A percentile compares a stretch with the other conserved stretches of the same genome.
These are phyloP conservation scores for Tetrahymena malaccensis DNA, from an alignment of 73 alveolate species.

Conservation along the genomic window DNA sequence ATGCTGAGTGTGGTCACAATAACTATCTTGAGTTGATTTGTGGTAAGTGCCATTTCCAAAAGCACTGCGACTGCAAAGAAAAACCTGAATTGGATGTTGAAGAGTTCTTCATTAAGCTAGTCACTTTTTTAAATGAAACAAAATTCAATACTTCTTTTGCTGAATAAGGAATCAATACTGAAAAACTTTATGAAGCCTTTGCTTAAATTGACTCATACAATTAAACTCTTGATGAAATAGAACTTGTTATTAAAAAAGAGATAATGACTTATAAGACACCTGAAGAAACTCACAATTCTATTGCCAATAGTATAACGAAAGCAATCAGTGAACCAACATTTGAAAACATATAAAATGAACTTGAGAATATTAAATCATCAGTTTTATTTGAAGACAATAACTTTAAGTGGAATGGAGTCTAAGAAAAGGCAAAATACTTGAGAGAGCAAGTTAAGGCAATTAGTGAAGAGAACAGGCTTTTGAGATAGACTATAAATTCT, in stretches of 20 bases:
- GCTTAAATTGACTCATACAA: neutral
- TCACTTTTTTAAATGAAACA: neutral
- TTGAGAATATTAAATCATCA: neutral
- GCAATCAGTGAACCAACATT: neutral
- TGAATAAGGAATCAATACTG: neutral
- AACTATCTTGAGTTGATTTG: neutral
- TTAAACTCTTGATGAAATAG: neutral
- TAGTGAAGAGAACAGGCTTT: neutral
- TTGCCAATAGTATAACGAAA: neutral
- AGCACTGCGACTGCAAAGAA: neutral
- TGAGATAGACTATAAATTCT: neutral
- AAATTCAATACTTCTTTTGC: neutral
- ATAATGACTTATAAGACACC: neutral
- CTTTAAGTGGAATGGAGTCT: neutral
- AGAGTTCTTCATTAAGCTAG: neutral
- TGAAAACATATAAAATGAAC: neutral
- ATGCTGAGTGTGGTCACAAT: neutral
- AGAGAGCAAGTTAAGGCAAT: neutral
- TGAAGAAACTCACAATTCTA: neutral
- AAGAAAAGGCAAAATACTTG: neutral
- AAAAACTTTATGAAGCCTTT: neutral
- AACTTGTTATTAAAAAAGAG: neutral
- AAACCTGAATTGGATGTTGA: neutral
- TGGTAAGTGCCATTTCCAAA: neutral
- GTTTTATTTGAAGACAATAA: neutral